Conservation (phyloP, 495 filamentous ascomycete genomes). For the Hyaloscypha variabilis region DNA sequence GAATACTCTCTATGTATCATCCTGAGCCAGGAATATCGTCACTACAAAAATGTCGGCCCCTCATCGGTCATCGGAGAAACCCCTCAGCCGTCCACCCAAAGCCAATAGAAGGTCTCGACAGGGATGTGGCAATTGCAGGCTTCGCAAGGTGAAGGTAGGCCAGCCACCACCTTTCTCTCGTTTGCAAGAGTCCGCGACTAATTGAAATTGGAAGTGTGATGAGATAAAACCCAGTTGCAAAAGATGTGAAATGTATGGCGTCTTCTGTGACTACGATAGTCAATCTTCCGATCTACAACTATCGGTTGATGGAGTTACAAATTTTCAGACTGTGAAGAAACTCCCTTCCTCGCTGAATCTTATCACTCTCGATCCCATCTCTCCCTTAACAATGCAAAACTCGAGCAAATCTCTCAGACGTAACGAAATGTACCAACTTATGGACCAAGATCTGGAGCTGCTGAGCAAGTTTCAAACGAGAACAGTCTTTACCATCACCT, state of each 20-base stretch:
- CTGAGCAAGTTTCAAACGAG: conserved; percentile 40
- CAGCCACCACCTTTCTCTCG: not conserved
- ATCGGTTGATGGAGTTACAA: conserved; percentile 26
- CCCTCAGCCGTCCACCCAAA: too few species aligned
- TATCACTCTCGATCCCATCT: conserved; percentile 26
- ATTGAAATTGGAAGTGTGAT: conserved; percentile 42
- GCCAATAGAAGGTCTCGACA: conserved; percentile 45
- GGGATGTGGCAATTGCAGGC: conserved; percentile 52
- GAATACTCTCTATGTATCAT: too few species aligned
- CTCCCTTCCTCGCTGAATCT: conserved; percentile 33
- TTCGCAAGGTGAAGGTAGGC: conserved; percentile 47
- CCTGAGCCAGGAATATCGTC: too few species aligned
- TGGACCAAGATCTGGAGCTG: conserved; percentile 21
- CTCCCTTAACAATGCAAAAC: not conserved
- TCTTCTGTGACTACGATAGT: conserved; percentile 43
- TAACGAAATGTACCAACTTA: conserved; percentile 17
- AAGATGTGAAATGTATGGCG: conserved; percentile 43
- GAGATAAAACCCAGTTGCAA: conserved; percentile 44
- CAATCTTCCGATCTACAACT: conserved; percentile 37
- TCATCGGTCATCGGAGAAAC: too few species aligned
- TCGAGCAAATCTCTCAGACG: not conserved
- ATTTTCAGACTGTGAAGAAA: not conserved
- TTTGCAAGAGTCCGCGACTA: not conserved
- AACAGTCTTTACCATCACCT: conserved; percentile 40
- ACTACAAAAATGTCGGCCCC: too few species aligned